Evolutionary conservation across 495 filamentous ascomycete genomes (phyloP), one percentile per base, ranked within the genome.

Genomic region (Lichenothelia convexa): DNA sequence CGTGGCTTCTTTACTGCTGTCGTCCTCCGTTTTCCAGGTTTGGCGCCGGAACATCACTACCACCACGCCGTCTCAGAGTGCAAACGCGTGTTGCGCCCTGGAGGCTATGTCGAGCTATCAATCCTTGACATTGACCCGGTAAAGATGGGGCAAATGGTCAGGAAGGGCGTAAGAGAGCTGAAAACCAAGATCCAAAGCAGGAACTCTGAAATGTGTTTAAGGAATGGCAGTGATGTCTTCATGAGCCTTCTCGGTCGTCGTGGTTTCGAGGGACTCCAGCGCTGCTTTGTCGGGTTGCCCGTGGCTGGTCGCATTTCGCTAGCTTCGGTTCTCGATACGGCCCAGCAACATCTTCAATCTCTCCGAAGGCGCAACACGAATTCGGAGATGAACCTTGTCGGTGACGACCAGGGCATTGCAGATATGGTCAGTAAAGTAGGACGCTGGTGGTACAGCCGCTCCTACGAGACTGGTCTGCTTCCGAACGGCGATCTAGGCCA

Each of bases 401-500:
- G 39, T n/a, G 40, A 45, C 23, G 82, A 91, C 48, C 77, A 81
- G 45, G 75, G 70, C 36, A 91, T 94, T 46, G 79, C 81, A 3
- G 85, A 83, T 48, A 91, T 92, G 62, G 84, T 95, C 15, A 73
- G 85, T 15, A 75, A 72, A 41, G 87, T 97, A 5, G 91, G 89
- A 12, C 64, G 91, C 26, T 97, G 85, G 84, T 95, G 91, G 89
- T 94, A 93, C 55, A 78, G 70, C 3, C 68, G 76, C 34, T 93
- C 84, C 62, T 95, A 95, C 53, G 89, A 95, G 60, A 64, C 55
- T 16, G 60, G 66, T 5, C 61, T 76, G 12, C 56, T 67, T 18
- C 58, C 64, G 1, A 61, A 68, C 18, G 67, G 63, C 19, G 63
- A 65, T 35, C 50, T 54, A 41, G 46, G 36, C 9, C 45, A 55